Percentiles rank a stretch among this genome's conserved stretches.
phyloP scores from a whole-genome alignment of 257 asterid species.

The Fraxinus excelsior region DNA sequence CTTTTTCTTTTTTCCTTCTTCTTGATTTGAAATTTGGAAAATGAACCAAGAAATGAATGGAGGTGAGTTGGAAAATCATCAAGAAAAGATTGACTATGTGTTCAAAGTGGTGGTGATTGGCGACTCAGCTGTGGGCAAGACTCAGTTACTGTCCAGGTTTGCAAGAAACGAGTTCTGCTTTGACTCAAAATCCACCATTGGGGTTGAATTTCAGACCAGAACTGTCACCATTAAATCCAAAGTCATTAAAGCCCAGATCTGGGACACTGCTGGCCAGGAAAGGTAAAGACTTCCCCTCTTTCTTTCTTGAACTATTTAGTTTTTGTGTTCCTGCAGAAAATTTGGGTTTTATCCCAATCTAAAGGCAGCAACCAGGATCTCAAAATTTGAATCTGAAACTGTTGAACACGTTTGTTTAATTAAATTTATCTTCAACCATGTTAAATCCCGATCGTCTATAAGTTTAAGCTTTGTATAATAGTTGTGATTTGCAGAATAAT shows the following conservation, averaged over 20 bases:
- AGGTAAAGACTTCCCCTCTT: slow-evolving; percentile 37
- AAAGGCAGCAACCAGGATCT: background rate
- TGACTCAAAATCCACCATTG: slow-evolving; percentile 82
- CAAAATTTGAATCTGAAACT: background rate
- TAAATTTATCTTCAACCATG: too few relatives aligned
- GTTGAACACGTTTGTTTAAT: too few relatives aligned
- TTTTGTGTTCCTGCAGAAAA: too few relatives aligned
- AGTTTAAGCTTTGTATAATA: too few relatives aligned
- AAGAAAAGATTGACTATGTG: slow-evolving; percentile 61
- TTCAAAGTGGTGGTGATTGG: slow-evolving; percentile 86
- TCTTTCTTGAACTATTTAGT: slow-evolving; percentile 6
- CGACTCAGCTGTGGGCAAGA: slow-evolving; percentile 80
- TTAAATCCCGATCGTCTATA: too few relatives aligned
- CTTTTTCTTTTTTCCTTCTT: background rate
- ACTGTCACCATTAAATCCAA: slow-evolving; percentile 62
- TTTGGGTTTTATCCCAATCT: background rate
- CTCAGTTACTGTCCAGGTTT: slow-evolving; percentile 75
- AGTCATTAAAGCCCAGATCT: slow-evolving; percentile 84
- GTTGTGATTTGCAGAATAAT: too few relatives aligned
- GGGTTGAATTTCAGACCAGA: slow-evolving; percentile 76
- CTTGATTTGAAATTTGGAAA: background rate
- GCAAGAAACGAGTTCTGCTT: slow-evolving; percentile 68
- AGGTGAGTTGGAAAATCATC: slow-evolving; percentile 14
- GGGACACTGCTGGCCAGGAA: slow-evolving; percentile 94
- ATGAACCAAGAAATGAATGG: slow-evolving; percentile 56